These are phyloP conservation scores for Russula brevipes DNA, from an alignment of 768 basidiomycete genomes.

Conservation along the genomic window DNA sequence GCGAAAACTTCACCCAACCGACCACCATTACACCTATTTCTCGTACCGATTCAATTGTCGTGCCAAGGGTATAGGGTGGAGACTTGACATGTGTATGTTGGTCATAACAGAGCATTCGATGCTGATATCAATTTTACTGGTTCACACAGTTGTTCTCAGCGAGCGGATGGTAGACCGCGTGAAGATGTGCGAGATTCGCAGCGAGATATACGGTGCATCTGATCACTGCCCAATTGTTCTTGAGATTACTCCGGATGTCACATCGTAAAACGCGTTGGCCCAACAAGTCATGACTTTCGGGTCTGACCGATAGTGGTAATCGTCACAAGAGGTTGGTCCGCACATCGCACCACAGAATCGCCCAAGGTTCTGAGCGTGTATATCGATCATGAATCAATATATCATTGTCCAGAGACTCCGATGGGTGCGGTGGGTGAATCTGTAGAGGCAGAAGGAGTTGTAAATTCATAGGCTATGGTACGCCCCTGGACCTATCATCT, in stretches of 20 bases:
- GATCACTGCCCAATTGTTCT: conserved; percentile 80
- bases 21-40: conserved; percentile 80
- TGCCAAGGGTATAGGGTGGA: conserved; percentile 78
- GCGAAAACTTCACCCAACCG: conserved; percentile 62
- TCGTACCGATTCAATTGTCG: conserved; percentile 80
- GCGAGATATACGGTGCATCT: conserved; percentile 81
- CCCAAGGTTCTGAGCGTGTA: too few relatives aligned
- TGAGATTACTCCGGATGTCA: conserved; percentile 46
- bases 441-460: not conserved
- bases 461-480: not conserved
- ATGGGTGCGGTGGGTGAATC: not conserved
- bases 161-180: conserved; percentile 59
- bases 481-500: not conserved
- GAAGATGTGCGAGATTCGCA: conserved; percentile 80
- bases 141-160: conserved; percentile 62
- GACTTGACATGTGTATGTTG: conserved; percentile 73
- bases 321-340: too few relatives aligned
- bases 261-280: not conserved
- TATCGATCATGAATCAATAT: too few relatives aligned
- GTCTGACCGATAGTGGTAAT: too few relatives aligned
- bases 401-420: too few relatives aligned
- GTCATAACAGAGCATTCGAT: conserved; percentile 2
- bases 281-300: not conserved
- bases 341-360: too few relatives aligned
- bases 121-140: not conserved